These are phyloP conservation scores for Botrytis sinoallii DNA, from an alignment of 2,329 filamentous ascomycete genomes.

Conservation along the genomic window DNA sequence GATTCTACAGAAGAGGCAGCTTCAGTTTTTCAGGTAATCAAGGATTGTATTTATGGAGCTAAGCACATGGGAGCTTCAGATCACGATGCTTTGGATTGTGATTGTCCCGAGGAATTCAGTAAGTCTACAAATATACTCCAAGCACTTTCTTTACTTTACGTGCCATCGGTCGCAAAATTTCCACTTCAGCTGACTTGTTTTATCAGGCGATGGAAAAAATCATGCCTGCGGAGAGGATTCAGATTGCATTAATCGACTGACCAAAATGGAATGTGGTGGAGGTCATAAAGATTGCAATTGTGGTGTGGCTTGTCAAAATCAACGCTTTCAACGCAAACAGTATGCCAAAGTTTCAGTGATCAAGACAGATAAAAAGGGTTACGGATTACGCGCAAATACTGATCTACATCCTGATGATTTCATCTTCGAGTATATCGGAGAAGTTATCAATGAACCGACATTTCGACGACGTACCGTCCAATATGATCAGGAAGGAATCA, in stretches of 20 bases:
- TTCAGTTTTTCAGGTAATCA: slow-evolving; percentile 74
- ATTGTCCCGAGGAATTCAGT: slow-evolving; percentile 95
- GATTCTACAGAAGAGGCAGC: slow-evolving; percentile 77
- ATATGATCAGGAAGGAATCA: slow-evolving; percentile 95
- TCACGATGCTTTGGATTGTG: slow-evolving; percentile 86
- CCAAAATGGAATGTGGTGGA: slow-evolving; percentile 90
- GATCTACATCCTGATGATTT: slow-evolving; percentile 82
- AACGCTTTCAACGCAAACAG: slow-evolving; percentile 86
- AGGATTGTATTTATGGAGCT: slow-evolving; percentile 84
- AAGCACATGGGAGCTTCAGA: slow-evolving; percentile 90
- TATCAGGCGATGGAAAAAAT: slow-evolving; percentile 62
- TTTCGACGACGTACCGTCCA: slow-evolving; percentile 88
- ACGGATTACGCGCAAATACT: slow-evolving; percentile 78
- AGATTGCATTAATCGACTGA: slow-evolving; percentile 97
- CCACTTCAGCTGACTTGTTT: slow-evolving; percentile 36
- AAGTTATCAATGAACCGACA: slow-evolving; percentile 90
- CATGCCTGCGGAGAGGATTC: slow-evolving; percentile 91
- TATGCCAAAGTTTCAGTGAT: slow-evolving; percentile 93
- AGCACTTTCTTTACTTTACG: neutral
- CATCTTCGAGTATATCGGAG: slow-evolving; percentile 96
- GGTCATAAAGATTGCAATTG: slow-evolving; percentile 72
- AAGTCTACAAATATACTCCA: slow-evolving; percentile 45
- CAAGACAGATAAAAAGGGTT: slow-evolving; percentile 97
- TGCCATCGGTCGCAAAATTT: neutral
- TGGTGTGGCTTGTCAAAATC: slow-evolving; percentile 84